Conservation (phyloP, 345 rosid species). For the Eucalyptus decipiens region DNA sequence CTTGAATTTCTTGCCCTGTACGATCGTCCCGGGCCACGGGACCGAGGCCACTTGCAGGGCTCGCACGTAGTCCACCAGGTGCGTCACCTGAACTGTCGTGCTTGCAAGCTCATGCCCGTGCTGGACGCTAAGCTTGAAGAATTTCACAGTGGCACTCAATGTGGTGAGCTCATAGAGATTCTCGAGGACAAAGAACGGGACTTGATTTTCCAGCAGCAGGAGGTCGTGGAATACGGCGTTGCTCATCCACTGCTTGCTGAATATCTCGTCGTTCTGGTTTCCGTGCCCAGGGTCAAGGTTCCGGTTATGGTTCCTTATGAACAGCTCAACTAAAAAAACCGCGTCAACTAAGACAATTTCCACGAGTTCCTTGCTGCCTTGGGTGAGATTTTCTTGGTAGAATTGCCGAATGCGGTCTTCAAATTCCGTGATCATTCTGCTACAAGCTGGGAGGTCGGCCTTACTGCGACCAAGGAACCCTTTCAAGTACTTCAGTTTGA, state of each 20-base stretch:
- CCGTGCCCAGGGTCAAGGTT: no score
- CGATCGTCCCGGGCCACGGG: not conserved
- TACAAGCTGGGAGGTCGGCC: not conserved
- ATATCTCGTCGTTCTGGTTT: not conserved
- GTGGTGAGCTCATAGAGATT: no score
- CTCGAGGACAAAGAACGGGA: no score
- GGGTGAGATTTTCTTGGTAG: conserved; percentile 9
- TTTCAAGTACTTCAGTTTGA: conserved; percentile 8
- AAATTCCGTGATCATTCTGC: not conserved
- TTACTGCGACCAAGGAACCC: not conserved
- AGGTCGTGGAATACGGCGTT: no score
- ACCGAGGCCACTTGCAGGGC: not conserved
- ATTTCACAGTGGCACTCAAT: no score
- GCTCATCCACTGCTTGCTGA: not conserved
- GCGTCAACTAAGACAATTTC: conserved; percentile 18
- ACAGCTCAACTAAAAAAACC: conserved; percentile 12
- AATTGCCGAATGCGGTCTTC: conserved; percentile 5
- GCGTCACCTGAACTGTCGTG: not conserved
- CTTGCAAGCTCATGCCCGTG: not conserved
- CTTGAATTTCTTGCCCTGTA: not conserved
- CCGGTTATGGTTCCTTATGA: not conserved
- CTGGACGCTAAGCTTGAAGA: not conserved
- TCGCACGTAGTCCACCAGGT: not conserved
- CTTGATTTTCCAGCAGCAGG: no score
- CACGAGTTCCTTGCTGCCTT: conserved; percentile 1